These are phyloP conservation scores for Paxillus ammoniavirescens DNA, from an alignment of 768 basidiomycete genomes.

Conservation along the genomic window DNA sequence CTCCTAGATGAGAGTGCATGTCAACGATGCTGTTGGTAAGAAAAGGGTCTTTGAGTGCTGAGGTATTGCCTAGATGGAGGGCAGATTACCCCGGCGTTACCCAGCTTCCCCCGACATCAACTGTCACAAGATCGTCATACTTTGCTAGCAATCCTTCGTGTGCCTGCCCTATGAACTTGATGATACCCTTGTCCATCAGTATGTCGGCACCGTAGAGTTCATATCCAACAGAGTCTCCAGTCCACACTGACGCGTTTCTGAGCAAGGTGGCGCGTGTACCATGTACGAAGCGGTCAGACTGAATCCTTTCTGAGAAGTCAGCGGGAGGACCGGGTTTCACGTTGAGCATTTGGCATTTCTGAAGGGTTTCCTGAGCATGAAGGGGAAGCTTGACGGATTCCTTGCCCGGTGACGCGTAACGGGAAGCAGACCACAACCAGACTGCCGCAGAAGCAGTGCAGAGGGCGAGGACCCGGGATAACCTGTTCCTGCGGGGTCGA, in stretches of 20 bases:
- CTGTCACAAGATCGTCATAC: conserved; percentile 44
- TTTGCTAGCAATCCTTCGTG: conserved; percentile 34
- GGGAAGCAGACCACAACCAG: conserved; percentile 22
- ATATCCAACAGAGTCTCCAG: conserved; percentile 39
- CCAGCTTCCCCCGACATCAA: conserved; percentile 67
- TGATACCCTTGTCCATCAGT: conserved; percentile 38
- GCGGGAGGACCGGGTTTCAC: conserved; percentile 36
- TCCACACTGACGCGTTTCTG: conserved; percentile 54
- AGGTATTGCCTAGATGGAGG: conserved; percentile 19
- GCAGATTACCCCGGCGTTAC: conserved; percentile 61
- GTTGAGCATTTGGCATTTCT: conserved; percentile 36
- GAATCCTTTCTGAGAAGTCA: conserved; percentile 31
- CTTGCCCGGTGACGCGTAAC: conserved; percentile 4
- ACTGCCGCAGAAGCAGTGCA: conserved; percentile 13
- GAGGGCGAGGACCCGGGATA: conserved; percentile 15
- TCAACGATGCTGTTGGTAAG: conserved; percentile 47
- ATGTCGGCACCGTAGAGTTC: conserved; percentile 38
- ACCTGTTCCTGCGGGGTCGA: conserved; percentile 8
- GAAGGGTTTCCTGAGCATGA: conserved; percentile 29
- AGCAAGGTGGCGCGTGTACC: conserved; percentile 41
- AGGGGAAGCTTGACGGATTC: conserved; percentile 23
- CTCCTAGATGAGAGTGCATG: conserved; percentile 78
- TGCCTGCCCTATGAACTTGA: conserved; percentile 41
- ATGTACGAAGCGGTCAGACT: conserved; percentile 37
- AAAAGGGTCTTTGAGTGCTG: conserved; percentile 37